Evolutionary conservation across 2,329 filamentous ascomycete genomes (phyloP), one percentile per base, ranked within the genome.

Genomic region (Monosporascus sp.): DNA sequence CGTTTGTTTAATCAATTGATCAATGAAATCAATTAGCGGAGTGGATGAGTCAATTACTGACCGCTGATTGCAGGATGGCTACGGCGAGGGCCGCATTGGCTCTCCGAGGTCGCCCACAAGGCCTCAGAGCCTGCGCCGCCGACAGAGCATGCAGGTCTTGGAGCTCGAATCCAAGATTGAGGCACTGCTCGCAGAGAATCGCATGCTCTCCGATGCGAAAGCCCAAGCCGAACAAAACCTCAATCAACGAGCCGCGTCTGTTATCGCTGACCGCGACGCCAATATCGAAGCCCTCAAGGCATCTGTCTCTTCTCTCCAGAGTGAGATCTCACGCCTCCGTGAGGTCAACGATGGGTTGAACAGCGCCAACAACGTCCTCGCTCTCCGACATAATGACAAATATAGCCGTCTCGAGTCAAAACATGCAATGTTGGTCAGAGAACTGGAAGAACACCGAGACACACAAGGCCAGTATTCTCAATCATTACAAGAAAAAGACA

Each of bases 121-220:
- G 72, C 92, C 94, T 64, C 91, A 92, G 68, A 97, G 91, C 78
- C 89, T 99, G 82, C 92, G 93, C 64, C 92, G 93, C 69, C 89
- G 93, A 68, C 94, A 96, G 74, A 97, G 93, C 79, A 93, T 97
- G 86, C 93, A 97, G 74, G 85, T 93, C 51, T 85, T 97, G 56
- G 93, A 99, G 65, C 85, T 99, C 67, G 91, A 97, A 76, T 79
- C 83, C 55, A 85, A 82, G 65, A 81, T 99, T 63, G 91, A 97
- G 63, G 87, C 93, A 70, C 79, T 99, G 59, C 78, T 88, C 41
- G 85, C 87, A 22, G 93, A 99, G 70, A 97, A 97, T 67, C 85
- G 87, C 53, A 76, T 84, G 57, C 84, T 99, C 28, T 79, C 84
- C 62, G 87, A 92, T 48, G 87, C 89, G 46, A 87, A 87, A 62